Percentiles rank a stretch among this genome's conserved stretches.
These are phyloP conservation scores for Cucurbita moschata DNA, from an alignment of 306 rosid genomes.

Conservation along the genomic window DNA sequence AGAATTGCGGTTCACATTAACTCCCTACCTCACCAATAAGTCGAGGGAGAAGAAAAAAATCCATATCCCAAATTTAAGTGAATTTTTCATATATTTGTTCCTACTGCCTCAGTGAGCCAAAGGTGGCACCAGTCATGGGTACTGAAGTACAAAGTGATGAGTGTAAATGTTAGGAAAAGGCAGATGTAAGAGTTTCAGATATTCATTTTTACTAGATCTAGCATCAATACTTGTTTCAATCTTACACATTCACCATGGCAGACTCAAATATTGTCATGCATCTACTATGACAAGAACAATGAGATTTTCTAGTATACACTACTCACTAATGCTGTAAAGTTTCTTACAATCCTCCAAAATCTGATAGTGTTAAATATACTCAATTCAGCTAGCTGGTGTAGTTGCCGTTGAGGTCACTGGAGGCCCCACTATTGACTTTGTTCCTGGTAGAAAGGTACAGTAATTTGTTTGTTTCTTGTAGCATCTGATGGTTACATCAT, in stretches of 20 bases:
- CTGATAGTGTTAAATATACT: conserved; percentile 5
- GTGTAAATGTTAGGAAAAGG: background rate
- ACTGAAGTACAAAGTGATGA: background rate
- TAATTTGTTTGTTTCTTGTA: background rate
- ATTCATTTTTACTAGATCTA: background rate
- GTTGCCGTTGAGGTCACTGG: conserved; percentile 98
- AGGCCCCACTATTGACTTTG: conserved; percentile 74
- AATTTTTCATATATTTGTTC: background rate
- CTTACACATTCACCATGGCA: background rate
- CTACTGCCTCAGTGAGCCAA: background rate
- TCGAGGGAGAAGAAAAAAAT: background rate
- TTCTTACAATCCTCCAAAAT: background rate
- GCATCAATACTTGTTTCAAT: background rate
- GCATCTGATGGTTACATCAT: conserved; percentile 6
- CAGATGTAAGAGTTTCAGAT: background rate
- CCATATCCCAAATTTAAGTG: background rate
- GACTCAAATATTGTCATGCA: background rate
- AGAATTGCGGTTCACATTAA: background rate
- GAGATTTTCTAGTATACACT: background rate
- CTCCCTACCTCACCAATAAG: background rate
- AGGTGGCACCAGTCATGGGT: background rate
- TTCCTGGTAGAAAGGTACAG: conserved; percentile 73
- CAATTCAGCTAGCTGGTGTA: conserved; percentile 86
- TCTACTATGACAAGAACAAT: background rate
- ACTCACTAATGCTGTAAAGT: background rate